Conservation (phyloP, 1,284 basidiomycete genomes). For the Crocinoboletus sp. region DNA sequence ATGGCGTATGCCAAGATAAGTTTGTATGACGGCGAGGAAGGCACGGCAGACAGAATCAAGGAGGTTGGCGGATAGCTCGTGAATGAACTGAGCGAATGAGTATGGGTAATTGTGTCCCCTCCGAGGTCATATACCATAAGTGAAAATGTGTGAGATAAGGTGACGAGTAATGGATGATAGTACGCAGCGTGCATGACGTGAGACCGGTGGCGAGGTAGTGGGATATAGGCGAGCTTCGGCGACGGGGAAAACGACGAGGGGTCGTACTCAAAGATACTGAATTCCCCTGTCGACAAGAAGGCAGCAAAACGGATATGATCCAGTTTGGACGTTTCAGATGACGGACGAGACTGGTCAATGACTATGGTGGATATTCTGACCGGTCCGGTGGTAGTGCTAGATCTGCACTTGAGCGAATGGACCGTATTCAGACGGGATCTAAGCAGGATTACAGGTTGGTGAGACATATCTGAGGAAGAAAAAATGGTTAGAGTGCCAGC, state of each 20-base stretch:
- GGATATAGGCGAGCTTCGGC: slow-evolving; percentile 46
- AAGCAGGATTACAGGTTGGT: slow-evolving; percentile 27
- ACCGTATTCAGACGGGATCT: slow-evolving; percentile 15
- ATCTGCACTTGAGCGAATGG: slow-evolving; percentile 28
- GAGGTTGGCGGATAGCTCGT: slow-evolving; percentile 71
- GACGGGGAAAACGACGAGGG: slow-evolving; percentile 39
- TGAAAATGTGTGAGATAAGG: slow-evolving; percentile 60
- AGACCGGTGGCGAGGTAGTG: slow-evolving; percentile 37
- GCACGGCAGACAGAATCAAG: slow-evolving; percentile 55
- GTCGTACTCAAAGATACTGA: slow-evolving; percentile 52
- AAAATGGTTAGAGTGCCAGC: slow-evolving; percentile 40
- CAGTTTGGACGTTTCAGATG: slow-evolving; percentile 27
- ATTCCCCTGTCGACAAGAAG: slow-evolving; percentile 67
- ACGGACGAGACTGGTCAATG: slow-evolving; percentile 63
- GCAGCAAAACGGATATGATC: slow-evolving; percentile 44
- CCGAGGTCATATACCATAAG: slow-evolving; percentile 67
- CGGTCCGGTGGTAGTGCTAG: slow-evolving; percentile 19
- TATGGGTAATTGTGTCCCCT: slow-evolving; percentile 43
- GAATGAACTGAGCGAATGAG: slow-evolving; percentile 66
- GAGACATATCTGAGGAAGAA: slow-evolving; percentile 31
- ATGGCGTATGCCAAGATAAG: slow-evolving; percentile 66
- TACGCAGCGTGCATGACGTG: slow-evolving; percentile 64
- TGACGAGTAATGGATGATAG: slow-evolving; percentile 70
- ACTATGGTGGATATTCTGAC: slow-evolving; percentile 55
- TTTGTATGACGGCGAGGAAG: slow-evolving; percentile 57